Evolutionary conservation across 495 filamentous ascomycete genomes (phyloP).

Genomic region (Oleoguttula mirabilis): DNA sequence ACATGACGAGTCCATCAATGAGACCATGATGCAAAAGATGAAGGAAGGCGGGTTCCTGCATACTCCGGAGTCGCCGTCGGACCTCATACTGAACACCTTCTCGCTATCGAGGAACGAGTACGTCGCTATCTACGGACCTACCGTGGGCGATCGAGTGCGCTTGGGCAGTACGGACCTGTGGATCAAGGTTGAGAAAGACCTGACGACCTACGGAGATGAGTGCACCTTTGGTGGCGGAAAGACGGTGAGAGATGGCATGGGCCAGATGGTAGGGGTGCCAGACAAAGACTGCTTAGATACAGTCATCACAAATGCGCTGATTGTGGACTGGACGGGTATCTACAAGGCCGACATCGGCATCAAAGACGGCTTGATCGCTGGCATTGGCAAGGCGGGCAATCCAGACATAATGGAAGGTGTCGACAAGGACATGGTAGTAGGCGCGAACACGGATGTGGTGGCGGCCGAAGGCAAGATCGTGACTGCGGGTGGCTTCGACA

Average conservation of each 20-base stretch:
- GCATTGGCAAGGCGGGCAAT: slow-evolving; percentile 92
- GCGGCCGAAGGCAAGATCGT: slow-evolving; percentile 88
- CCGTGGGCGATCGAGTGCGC: slow-evolving; percentile 69
- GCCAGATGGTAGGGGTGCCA: slow-evolving; percentile 66
- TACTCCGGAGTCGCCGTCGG: slow-evolving; percentile 47
- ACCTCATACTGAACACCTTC: slow-evolving; percentile 46
- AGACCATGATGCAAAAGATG: slow-evolving; percentile 55
- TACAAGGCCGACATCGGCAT: slow-evolving; percentile 97
- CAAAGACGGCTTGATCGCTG: slow-evolving; percentile 75
- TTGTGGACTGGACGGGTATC: slow-evolving; percentile 86
- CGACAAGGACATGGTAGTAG: slow-evolving; percentile 64
- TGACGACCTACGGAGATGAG: slow-evolving; percentile 80
- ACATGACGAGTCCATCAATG: slow-evolving; percentile 43
- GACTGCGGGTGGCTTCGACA: slow-evolving; percentile 84
- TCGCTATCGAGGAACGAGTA: slow-evolving; percentile 71
- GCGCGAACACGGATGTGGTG: slow-evolving; percentile 89
- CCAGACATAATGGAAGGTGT: slow-evolving; percentile 94
- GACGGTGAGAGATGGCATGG: slow-evolving; percentile 92
- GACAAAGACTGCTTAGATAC: slow-evolving; percentile 68
- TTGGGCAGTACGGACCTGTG: slow-evolving; percentile 81
- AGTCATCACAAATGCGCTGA: slow-evolving; percentile 82
- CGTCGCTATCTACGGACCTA: slow-evolving; percentile 83
- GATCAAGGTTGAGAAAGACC: slow-evolving; percentile 83
- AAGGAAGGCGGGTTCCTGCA: slow-evolving; percentile 67
- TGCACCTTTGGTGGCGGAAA: slow-evolving; percentile 95